phyloP scores from a whole-genome alignment of 768 basidiomycete genomes.

The Antrodiella citrinella region DNA sequence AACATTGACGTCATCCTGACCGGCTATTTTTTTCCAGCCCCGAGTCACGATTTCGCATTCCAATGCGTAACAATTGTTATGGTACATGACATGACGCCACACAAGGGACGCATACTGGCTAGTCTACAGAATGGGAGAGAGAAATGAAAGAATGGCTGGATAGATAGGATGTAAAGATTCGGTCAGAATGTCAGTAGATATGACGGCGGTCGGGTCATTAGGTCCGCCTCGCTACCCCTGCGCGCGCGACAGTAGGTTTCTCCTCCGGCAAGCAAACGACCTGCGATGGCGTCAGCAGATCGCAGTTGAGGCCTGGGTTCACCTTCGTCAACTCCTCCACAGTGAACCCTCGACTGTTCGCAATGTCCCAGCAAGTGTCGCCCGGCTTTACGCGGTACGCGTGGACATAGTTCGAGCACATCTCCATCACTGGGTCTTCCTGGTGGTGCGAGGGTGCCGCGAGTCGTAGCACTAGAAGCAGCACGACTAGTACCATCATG shows the following conservation, averaged over 20 bases:
- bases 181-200: no score
- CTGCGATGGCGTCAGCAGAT: slow-evolving; percentile 45
- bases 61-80: no score
- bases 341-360: slow-evolving; percentile 36
- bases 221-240: not conserved
- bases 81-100: no score
- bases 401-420: slow-evolving; percentile 15
- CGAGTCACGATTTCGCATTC: no score
- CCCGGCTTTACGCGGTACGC: slow-evolving; percentile 46
- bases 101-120: no score
- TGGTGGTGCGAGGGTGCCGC: slow-evolving; percentile 30
- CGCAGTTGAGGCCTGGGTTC: slow-evolving; percentile 47
- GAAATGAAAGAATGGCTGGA: not conserved
- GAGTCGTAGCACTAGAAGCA: slow-evolving; percentile 57
- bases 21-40: no score
- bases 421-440: slow-evolving; percentile 2
- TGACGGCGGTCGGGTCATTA: no score
- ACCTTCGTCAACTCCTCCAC: slow-evolving; percentile 43
- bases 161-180: no score
- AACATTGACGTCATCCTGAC: not conserved
- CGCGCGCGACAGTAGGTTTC: not conserved
- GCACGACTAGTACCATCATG: slow-evolving; percentile 52
- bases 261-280: slow-evolving; percentile 43
- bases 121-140: not conserved
- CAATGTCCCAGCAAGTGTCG: slow-evolving; percentile 59